These are phyloP conservation scores for Trichosanthes truncata DNA, from an alignment of 306 rosid species.

Conservation along the genomic window DNA sequence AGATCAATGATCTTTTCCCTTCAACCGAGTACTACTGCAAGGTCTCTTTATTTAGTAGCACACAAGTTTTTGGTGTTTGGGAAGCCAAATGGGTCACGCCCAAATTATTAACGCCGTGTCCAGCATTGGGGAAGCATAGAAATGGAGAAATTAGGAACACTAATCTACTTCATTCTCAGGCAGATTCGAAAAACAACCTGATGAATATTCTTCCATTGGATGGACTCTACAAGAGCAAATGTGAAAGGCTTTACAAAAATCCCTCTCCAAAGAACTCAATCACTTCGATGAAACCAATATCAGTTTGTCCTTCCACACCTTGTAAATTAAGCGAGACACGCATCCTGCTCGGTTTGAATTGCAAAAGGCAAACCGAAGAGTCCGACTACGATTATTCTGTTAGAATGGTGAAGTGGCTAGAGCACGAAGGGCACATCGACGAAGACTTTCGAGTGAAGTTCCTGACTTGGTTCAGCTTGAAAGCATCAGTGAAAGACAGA, in stretches of 20 bases:
- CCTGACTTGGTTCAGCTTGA: constrained; percentile 95
- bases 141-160: constrained; percentile 18
- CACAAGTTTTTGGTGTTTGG: constrained; percentile 53
- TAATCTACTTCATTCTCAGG: constrained; percentile 30
- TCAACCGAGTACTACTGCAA: constrained; percentile 72
- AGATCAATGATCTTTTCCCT: constrained; percentile 55
- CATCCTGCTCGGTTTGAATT: constrained; percentile 18
- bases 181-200: constrained; percentile 23
- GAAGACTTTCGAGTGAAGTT: constrained; percentile 70
- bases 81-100: constrained; percentile 82
- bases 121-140: constrained; percentile 13
- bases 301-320: constrained; percentile 66
- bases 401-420: constrained; percentile 64
- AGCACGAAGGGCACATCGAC: constrained; percentile 55
- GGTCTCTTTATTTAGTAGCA: constrained; percentile 72
- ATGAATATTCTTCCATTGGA: not conserved
- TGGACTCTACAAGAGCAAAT: constrained; percentile 18
- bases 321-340: constrained; percentile 35
- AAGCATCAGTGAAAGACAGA: constrained; percentile 64
- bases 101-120: constrained; percentile 18
- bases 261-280: constrained; percentile 2
- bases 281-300: constrained; percentile 17
- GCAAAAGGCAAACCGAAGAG: constrained; percentile 40
- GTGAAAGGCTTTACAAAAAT: constrained; percentile 19
- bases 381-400: constrained; percentile 70